These are phyloP conservation scores for Alternaria metachromatica DNA, from an alignment of 2,329 filamentous ascomycete species.

Conservation along the genomic window DNA sequence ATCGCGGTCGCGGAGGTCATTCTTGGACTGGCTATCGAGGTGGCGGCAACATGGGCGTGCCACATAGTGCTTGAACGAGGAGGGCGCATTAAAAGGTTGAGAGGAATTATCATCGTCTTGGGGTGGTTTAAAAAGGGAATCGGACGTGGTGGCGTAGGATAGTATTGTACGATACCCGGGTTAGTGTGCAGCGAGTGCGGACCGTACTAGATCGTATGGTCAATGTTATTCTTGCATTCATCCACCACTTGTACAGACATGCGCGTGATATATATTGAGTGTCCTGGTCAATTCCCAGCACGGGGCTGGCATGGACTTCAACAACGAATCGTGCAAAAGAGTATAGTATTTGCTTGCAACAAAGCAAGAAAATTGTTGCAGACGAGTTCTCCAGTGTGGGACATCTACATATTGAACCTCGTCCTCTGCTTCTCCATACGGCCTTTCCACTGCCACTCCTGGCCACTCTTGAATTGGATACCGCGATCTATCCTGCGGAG, in stretches of 20 bases:
- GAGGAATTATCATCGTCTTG: neutral
- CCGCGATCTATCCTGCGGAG: constrained; percentile 90
- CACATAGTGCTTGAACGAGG: neutral
- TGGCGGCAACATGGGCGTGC: neutral
- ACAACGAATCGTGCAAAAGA: neutral
- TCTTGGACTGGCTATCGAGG: neutral
- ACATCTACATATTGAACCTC: constrained; percentile 81
- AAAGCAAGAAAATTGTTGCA: neutral
- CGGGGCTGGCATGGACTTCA: neutral
- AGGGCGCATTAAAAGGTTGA: neutral
- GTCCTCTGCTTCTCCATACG: constrained; percentile 94
- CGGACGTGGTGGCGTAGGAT: neutral
- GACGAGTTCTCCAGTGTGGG: neutral
- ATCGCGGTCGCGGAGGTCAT: neutral
- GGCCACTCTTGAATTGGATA: constrained; percentile 75
- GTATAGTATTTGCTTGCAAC: neutral
- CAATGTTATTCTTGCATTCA: neutral
- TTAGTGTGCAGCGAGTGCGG: neutral
- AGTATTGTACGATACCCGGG: constrained; percentile 1
- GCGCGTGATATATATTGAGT: neutral
- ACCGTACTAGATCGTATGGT: neutral
- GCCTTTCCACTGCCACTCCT: constrained; percentile 97
- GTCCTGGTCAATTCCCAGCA: neutral
- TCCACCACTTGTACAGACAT: neutral
- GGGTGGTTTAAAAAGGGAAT: neutral